Evolutionary conservation across 2,329 filamentous ascomycete species (phyloP).

Genomic region (Aspergillus aculeatus): DNA sequence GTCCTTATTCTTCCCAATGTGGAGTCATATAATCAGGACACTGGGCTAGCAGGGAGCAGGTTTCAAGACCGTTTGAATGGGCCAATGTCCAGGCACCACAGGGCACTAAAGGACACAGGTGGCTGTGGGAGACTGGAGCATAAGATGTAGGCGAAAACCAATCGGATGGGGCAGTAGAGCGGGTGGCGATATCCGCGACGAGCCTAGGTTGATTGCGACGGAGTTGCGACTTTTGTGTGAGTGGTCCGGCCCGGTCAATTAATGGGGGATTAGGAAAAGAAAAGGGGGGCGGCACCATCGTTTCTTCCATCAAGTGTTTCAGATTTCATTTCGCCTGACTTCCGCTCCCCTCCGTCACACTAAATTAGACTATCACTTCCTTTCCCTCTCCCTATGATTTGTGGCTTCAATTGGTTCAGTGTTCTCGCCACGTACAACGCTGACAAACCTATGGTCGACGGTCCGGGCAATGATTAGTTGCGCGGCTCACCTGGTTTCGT

Average conservation of each 20-base stretch:
- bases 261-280: neutral
- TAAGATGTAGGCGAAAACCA: neutral
- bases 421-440: neutral
- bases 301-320: neutral
- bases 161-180: neutral
- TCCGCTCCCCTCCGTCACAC: neutral
- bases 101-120: neutral
- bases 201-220: neutral
- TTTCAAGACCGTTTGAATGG: neutral
- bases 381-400: neutral
- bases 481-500: neutral
- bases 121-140: neutral
- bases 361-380: neutral
- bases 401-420: neutral
- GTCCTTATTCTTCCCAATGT: neutral
- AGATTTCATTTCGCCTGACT: slow-evolving; percentile 6
- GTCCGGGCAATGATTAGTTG: neutral
- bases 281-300: neutral
- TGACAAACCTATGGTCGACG: neutral
- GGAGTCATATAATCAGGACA: neutral
- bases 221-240: neutral
- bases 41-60: neutral
- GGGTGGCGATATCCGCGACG: slow-evolving; percentile 7
- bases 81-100: neutral
- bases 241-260: slow-evolving; percentile 3